Conservation (phyloP, 208 protist genomes). For the Strigomonas culicis region DNA sequence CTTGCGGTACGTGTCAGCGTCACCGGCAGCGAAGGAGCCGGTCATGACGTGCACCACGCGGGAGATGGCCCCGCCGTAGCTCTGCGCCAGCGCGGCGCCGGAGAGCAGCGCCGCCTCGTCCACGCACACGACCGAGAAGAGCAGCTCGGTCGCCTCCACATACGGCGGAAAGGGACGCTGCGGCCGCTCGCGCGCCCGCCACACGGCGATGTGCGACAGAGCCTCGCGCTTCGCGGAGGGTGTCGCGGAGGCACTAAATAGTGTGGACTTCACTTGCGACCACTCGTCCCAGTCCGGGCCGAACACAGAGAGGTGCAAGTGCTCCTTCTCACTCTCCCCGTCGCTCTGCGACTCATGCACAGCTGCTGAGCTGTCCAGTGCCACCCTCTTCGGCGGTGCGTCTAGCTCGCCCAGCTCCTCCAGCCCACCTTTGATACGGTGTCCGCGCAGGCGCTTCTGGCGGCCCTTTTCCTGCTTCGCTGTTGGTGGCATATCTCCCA, state of each 20-base stretch:
- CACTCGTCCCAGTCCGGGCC: slow-evolving; percentile 65
- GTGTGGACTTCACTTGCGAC: slow-evolving; percentile 42
- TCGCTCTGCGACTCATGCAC: neutral
- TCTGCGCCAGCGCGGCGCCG: slow-evolving; percentile 11
- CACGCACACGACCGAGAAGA: slow-evolving; percentile 48
- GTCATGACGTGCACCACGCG: slow-evolving; percentile 85
- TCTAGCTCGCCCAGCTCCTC: slow-evolving; percentile 5
- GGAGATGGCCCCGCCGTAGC: slow-evolving; percentile 75
- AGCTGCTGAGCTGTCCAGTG: neutral
- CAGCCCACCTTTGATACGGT: slow-evolving; percentile 1
- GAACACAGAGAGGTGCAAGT: slow-evolving; percentile 38
- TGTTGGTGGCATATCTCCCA: neutral
- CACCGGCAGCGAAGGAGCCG: slow-evolving; percentile 61
- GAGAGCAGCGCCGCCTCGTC: slow-evolving; percentile 39
- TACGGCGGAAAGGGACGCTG: slow-evolving; percentile 58
- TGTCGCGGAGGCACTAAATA: slow-evolving; percentile 42
- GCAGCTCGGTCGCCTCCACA: slow-evolving; percentile 61
- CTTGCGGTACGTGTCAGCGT: slow-evolving; percentile 74
- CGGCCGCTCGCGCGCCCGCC: slow-evolving; percentile 53
- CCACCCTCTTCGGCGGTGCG: neutral
- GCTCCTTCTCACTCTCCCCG: neutral
- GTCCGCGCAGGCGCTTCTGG: neutral
- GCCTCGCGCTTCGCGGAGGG: slow-evolving; percentile 33
- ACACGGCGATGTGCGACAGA: slow-evolving; percentile 40
- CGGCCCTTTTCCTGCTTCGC: neutral